Base-by-base conservation (phyloP, 1,284 basidiomycete species). In the Neolentinus lepideus region DNA sequence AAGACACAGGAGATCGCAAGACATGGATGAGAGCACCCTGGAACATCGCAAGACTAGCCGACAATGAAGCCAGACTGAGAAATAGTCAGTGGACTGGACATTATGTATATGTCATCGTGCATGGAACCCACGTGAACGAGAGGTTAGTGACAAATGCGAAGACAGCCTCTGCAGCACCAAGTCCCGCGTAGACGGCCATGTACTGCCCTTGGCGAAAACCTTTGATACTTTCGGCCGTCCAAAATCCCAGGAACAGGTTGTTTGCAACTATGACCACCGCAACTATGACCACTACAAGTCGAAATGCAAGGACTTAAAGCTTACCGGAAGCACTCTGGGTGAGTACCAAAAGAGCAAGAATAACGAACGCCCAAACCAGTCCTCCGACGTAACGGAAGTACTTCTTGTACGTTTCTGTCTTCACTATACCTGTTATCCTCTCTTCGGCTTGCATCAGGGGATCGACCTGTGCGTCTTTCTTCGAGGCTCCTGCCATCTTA, bases 161-260 rank as follows among this genome's bases (percentile, higher is more conserved):
- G 36, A 72, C 56, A 25, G 66, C 67, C 52, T 66, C 63, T 4
- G 62, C 58, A 33, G 67, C 60, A 55, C 70, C 71, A 12, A 73
- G 62, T 52, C 59, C 63, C 12, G 67, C 70, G 59, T 72, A 73
- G 36, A 73, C 64, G n/a, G 66, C 70, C 59, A 72, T 70, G 58
- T 71, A 71, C 53, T 84, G 72, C 1, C 75, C 78, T 60, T 83
- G 74, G 2, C 38, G 64, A 64, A 85, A 84, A 1, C 77, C 75
- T 16, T 63, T 62, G 22, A 74, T 68, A 46, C 64, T 71, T n/a
- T 62, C 59, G 11, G 67, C 63, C 8, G 72, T 74, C 73, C 73
- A 74, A 55, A 71, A 74, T 8, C 73, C 71, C 11, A 74, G 66
- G 67, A 71, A 69, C 59, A 77, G 58, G 56, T 68, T 70, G 64